These are phyloP conservation scores for Cajanus cajan DNA, from an alignment of 306 rosid species.

Conservation along the genomic window DNA sequence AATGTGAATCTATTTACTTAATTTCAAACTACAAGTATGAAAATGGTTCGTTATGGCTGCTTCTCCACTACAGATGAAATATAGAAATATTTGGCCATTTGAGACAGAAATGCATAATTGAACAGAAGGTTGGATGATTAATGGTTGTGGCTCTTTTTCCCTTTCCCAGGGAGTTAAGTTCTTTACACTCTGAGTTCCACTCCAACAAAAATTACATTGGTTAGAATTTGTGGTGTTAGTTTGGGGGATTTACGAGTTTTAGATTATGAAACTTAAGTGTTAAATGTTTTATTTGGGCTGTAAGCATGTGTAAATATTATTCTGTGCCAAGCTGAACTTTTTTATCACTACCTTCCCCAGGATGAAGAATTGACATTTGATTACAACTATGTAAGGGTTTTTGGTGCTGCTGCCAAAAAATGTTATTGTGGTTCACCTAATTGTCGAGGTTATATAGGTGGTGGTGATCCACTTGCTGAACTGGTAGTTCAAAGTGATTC, in stretches of 20 bases:
- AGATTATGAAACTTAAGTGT: conserved; percentile 23
- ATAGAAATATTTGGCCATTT: conserved; percentile 9
- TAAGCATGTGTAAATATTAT: conserved; percentile 17
- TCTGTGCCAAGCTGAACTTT: conserved; percentile 21
- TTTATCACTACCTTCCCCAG: conserved; percentile 45
- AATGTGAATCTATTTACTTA: background rate
- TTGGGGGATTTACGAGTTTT: conserved; percentile 11
- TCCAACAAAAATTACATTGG: background rate
- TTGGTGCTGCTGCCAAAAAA: conserved; percentile 99
- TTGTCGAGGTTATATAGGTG: conserved; percentile 91
- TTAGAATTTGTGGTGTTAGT: background rate
- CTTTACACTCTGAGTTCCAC: background rate
- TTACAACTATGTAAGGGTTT: conserved; percentile 98
- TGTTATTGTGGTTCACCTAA: conserved; percentile 79
- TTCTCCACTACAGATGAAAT: background rate
- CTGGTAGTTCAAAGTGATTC: conserved; percentile 85
- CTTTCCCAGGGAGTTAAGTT: background rate
- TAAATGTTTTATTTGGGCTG: conserved; percentile 23
- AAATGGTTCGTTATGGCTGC: background rate
- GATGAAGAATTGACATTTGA: conserved; percentile 99
- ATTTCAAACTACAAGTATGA: background rate
- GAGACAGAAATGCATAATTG: conserved; percentile 18
- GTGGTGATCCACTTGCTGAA: conserved; percentile 82
- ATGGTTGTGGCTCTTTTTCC: background rate
- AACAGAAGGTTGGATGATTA: background rate